Base-by-base conservation (phyloP, 78 protist species). In the Goniomonas avonlea region DNA sequence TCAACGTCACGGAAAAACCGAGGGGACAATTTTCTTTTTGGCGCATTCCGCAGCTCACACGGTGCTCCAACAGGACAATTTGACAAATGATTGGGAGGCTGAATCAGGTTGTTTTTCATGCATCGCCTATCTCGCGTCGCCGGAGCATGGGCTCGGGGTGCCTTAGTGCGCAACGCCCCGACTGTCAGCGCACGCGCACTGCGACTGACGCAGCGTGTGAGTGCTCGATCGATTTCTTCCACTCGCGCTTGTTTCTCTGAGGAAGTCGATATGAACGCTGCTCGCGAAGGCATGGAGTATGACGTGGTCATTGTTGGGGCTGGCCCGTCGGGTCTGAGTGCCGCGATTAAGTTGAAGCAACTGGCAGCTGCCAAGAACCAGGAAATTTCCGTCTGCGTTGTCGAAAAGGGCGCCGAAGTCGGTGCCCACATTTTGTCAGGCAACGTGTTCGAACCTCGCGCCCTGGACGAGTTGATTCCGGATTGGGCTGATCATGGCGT, bases 321-420 rank as follows among this genome's bases (percentile, higher is more conserved):
- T 8, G 99, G 99, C 20, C 99, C 99, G 8, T 89, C 98, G 0
- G 99, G 99, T 15, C 86, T 96, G 25, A 38, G 92, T 3, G 93
- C 99, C 0, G 99, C 99, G 27, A 94, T 98, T 41, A 82, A 88
- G 21, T 47, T 94, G 8, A 92, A 90, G 82, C 98, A 97, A 86
- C 86, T 90, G 41, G 76, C 84, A 34, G 47, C n/a, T 37, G 82
- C 59, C 31, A 48, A 41, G 13, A 77, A 71, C 34, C 65, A 82
- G 39, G 84, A 89, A 11, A 0, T 82, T 21, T 41, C 89, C 48
- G 96, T 95, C 17, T 69, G 86, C 59, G 81, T 96, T 7, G 63
- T 96, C 5, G 99, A 96, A 74, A 96, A 96, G 87, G 99, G 91
- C 32, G 77, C 89, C 7, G 87, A 82, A 58, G 60, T 92, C 15